These are phyloP conservation scores for Daldinia decipiens DNA, from an alignment of 495 filamentous ascomycete species.

Conservation along the genomic window DNA sequence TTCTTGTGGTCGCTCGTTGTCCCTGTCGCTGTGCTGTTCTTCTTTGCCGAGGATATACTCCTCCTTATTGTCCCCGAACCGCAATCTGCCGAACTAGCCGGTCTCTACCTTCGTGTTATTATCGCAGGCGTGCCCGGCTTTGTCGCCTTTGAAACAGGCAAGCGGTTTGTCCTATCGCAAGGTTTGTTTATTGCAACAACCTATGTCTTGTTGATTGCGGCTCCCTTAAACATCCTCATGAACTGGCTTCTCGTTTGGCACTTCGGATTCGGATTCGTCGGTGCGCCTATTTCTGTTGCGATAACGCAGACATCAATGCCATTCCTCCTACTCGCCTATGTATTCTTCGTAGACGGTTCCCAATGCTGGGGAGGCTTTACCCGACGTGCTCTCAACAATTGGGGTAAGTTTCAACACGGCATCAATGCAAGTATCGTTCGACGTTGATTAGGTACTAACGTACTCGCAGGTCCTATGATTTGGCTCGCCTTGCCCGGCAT, in stretches of 20 bases:
- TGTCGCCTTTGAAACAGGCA: conserved; percentile 74
- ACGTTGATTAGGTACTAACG: conserved; percentile 26
- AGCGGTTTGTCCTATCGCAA: conserved; percentile 78
- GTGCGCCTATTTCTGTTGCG: conserved; percentile 84
- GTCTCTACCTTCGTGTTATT: conserved; percentile 72
- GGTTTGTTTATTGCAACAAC: conserved; percentile 75
- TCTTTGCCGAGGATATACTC: conserved; percentile 65
- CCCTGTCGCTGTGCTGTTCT: conserved; percentile 71
- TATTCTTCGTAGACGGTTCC: conserved; percentile 76
- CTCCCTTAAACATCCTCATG: conserved; percentile 72
- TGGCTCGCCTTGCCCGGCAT: conserved; percentile 84
- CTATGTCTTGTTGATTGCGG: conserved; percentile 71
- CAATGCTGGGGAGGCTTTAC: conserved; percentile 91
- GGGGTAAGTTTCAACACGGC: conserved; percentile 60
- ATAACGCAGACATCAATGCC: conserved; percentile 87
- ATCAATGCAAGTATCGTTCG: not conserved
- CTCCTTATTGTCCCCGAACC: conserved; percentile 67
- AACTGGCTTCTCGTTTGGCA: conserved; percentile 78
- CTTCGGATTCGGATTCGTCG: conserved; percentile 80
- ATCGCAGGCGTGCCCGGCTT: conserved; percentile 74
- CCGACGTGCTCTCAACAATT: conserved; percentile 75
- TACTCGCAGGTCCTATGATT: conserved; percentile 72
- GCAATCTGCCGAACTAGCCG: conserved; percentile 70
- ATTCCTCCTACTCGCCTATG: conserved; percentile 76
- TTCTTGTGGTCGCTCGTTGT: conserved; percentile 71